Conservation (phyloP, 1,284 basidiomycete species). For the Ceratobasidium sp. region DNA sequence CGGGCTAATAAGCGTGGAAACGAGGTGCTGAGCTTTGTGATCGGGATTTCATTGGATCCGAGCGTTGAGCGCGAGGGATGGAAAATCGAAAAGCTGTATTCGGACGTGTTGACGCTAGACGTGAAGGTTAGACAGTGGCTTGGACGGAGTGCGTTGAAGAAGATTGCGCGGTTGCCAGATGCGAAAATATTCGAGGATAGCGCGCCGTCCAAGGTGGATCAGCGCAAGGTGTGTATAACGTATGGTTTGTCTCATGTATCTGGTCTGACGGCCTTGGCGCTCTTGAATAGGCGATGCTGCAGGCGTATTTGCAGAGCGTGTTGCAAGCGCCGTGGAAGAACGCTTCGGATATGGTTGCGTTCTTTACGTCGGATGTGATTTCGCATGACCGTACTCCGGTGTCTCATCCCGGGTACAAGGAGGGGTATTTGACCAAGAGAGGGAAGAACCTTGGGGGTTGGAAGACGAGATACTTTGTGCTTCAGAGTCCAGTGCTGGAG, state of each 20-base stretch:
- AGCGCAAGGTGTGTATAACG: slow-evolving; percentile 79
- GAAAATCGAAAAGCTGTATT: slow-evolving; percentile 95
- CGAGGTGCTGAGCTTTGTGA: slow-evolving; percentile 86
- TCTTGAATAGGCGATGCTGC: slow-evolving; percentile 74
- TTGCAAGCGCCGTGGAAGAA: slow-evolving; percentile 86
- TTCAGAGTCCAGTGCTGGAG: slow-evolving; percentile 87
- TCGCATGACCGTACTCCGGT: slow-evolving; percentile 79
- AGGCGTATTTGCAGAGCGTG: slow-evolving; percentile 89
- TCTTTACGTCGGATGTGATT: slow-evolving; percentile 91
- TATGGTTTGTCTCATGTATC: slow-evolving; percentile 11
- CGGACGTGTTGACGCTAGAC: slow-evolving; percentile 89
- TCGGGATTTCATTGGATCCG: slow-evolving; percentile 60
- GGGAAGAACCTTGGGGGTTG: slow-evolving; percentile 97
- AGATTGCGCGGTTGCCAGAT: slow-evolving; percentile 86
- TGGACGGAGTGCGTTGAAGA: slow-evolving; percentile 80
- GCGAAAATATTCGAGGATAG: slow-evolving; percentile 96
- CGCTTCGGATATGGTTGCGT: slow-evolving; percentile 90
- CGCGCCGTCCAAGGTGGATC: slow-evolving; percentile 95
- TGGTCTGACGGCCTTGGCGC: slow-evolving; percentile 37
- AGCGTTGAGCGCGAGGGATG: slow-evolving; percentile 77
- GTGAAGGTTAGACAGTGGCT: slow-evolving; percentile 66
- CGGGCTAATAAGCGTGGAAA: slow-evolving; percentile 87
- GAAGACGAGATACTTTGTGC: slow-evolving; percentile 95
- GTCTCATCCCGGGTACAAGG: slow-evolving; percentile 86
- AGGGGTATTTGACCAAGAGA: slow-evolving; percentile 95